Evolutionary conservation across 2,329 filamentous ascomycete species (phyloP), one percentile per base, ranked within the genome.

Genomic region (Stachybotrys chartarum): DNA sequence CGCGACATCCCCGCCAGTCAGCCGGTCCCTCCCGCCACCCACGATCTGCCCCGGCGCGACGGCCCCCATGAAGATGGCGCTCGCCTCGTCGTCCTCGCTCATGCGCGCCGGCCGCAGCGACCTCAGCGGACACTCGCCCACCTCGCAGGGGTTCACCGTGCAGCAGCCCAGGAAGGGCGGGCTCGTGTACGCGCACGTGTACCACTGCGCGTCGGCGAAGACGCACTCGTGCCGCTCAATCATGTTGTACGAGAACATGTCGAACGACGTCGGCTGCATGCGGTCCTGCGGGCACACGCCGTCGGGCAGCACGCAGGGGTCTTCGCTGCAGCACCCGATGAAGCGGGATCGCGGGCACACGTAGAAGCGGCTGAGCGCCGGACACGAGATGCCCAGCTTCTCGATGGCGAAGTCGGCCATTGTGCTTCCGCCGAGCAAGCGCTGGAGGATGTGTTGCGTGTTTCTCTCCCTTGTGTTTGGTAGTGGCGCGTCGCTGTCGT

Each of bases 141-240:
- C 44, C 12, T 57, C 52, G 49, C 72, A 75, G 0, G 72, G 69
- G 55, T 72, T 64, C 30, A 57, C 60, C 11, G 56, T 60, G 51
- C 74, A 77, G 59, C 74, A 77, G 14, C 74, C 75, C 42, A 77
- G 53, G 59, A 75, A 77, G 32, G 68, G 68, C 4, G 59, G 58
- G 2, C 63, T 60, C 3, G 57, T 49, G 58, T 72, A 74, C 55
- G 73, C 61, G 63, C 74, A 75, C 0, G 65, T 67, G 51, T 64
- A 72, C 67, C 69, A 73, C 7, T 58, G 44, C 6, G 51, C 57
- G 10, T 58, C 54, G 10, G 56, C 53, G 24, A 56, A 55, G 24
- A 56, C 51, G 54, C 70, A 73, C 24, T 58, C 54, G 54, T 72
- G 69, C 0, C 58, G 44, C 5, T 56, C 58, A 45, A 72, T 67